A percentile compares a stretch with the other conserved stretches of the same genome.
These are phyloP conservation scores for Brassica carinata DNA, from an alignment of 345 rosid species.

Conservation along the genomic window DNA sequence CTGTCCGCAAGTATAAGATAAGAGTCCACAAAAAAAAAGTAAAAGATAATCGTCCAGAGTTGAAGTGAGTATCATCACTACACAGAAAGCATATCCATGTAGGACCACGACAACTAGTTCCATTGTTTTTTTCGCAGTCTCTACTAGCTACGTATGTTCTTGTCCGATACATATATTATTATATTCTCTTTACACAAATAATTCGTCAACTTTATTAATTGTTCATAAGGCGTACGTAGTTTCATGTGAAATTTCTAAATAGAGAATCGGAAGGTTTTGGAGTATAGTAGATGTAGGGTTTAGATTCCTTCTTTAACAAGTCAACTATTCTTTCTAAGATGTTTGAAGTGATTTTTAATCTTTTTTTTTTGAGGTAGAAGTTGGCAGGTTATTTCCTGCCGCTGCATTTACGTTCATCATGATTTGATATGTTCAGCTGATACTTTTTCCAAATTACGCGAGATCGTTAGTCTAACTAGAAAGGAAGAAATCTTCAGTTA, in stretches of 20 bases:
- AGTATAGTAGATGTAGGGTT: slow-evolving; percentile 35
- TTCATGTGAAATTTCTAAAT: slow-evolving; percentile 37
- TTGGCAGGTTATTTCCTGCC: slow-evolving; percentile 27
- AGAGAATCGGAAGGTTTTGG: slow-evolving; percentile 37
- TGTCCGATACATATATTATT: slow-evolving; percentile 32
- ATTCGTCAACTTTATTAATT: slow-evolving; percentile 14
- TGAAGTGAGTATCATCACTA: slow-evolving; percentile 37
- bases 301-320: slow-evolving; percentile 24
- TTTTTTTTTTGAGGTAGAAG: slow-evolving; percentile 9
- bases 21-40: neutral
- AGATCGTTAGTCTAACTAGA: neutral
- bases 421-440: slow-evolving; percentile 19
- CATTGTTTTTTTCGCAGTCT: slow-evolving; percentile 30
- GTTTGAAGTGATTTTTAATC: slow-evolving; percentile 16
- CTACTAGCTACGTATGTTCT: slow-evolving; percentile 31
- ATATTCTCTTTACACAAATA: slow-evolving; percentile 25
- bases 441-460: neutral
- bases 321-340: slow-evolving; percentile 30
- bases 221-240: slow-evolving; percentile 2
- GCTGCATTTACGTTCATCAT: slow-evolving; percentile 19
- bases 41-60: slow-evolving; percentile 39
- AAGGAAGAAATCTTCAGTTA: neutral
- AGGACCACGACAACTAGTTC: slow-evolving; percentile 46
- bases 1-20: slow-evolving; percentile 24
- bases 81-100: slow-evolving; percentile 40